phyloP scores from a whole-genome alignment of 768 basidiomycete species.

The Kwoniella europaea region DNA sequence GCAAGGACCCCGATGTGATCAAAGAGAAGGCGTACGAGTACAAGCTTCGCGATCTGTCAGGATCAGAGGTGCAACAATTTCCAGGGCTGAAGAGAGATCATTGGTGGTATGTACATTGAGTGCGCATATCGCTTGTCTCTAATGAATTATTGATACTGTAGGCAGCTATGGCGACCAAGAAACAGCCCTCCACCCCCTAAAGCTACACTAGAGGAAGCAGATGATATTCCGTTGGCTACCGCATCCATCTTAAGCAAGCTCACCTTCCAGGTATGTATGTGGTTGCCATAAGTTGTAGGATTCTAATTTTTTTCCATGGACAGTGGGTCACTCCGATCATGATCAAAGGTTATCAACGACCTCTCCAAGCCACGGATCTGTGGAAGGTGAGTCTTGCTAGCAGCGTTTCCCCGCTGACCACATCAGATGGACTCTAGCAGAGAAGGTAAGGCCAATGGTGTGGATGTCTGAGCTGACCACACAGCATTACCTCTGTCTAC shows the following conservation, averaged over 20 bases:
- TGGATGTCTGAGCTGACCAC: constrained; percentile 54
- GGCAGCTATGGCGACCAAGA: constrained; percentile 65
- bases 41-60: constrained; percentile 27
- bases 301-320: too few species aligned
- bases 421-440: constrained; percentile 47
- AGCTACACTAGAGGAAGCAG: constrained; percentile 65
- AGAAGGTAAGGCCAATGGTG: constrained; percentile 31
- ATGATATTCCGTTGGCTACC: constrained; percentile 67
- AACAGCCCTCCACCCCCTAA: constrained; percentile 68
- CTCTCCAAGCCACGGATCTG: constrained; percentile 74
- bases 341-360: constrained; percentile 71
- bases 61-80: constrained; percentile 27
- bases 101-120: constrained; percentile 34
- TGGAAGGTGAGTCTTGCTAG: constrained; percentile 65
- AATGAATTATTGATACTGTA: neutral
- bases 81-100: constrained; percentile 36
- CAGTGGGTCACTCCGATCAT: constrained; percentile 59
- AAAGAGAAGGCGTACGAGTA: too few species aligned
- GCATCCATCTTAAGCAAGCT: constrained; percentile 68
- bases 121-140: neutral
- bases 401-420: constrained; percentile 5
- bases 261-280: constrained; percentile 68
- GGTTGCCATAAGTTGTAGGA: too few species aligned
- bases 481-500: constrained; percentile 63
- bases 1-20: too few species aligned